These are phyloP conservation scores for Hemileccinum impolitum DNA, from an alignment of 768 basidiomycete genomes.

Conservation along the genomic window DNA sequence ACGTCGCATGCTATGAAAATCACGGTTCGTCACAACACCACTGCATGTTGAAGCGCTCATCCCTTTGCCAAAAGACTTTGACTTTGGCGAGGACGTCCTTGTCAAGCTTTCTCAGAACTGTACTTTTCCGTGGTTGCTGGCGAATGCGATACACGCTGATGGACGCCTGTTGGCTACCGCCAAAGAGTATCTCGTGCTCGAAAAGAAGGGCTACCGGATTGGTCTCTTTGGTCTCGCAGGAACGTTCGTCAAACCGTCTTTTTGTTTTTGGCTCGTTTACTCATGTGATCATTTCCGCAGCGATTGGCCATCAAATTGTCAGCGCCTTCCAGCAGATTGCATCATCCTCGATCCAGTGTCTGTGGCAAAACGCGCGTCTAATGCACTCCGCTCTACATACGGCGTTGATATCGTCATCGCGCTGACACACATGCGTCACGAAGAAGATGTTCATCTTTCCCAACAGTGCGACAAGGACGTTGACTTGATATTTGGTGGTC, in stretches of 20 bases:
- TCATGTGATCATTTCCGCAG: background rate
- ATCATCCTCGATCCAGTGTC: slow-evolving; percentile 6
- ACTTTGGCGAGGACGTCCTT: slow-evolving; percentile 7
- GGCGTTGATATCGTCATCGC: slow-evolving; percentile 4
- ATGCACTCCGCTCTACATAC: background rate
- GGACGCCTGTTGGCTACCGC: slow-evolving; percentile 1
- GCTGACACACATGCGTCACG: slow-evolving; percentile 13
- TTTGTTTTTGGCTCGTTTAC: background rate
- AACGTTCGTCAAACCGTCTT: slow-evolving; percentile 4
- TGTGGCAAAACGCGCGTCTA: slow-evolving; percentile 6
- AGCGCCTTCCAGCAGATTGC: slow-evolving; percentile 7
- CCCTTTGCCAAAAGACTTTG: background rate
- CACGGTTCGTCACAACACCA: background rate
- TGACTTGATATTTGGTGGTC: slow-evolving; percentile 8
- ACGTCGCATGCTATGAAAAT: slow-evolving; percentile 8
- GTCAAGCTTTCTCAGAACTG: slow-evolving; percentile 5
- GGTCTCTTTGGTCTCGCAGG: slow-evolving; percentile 9
- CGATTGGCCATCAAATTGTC: slow-evolving; percentile 5
- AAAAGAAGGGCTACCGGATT: slow-evolving; percentile 5
- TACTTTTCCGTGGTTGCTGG: slow-evolving; percentile 10
- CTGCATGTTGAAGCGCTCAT: background rate
- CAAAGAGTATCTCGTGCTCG: slow-evolving; percentile 7
- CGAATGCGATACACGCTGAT: slow-evolving; percentile 7
- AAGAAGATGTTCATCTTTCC: slow-evolving; percentile 5
- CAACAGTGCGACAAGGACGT: background rate